Conservation (phyloP, 2,329 filamentous ascomycete genomes). For the Aspergillus oerlinghausenensis region DNA sequence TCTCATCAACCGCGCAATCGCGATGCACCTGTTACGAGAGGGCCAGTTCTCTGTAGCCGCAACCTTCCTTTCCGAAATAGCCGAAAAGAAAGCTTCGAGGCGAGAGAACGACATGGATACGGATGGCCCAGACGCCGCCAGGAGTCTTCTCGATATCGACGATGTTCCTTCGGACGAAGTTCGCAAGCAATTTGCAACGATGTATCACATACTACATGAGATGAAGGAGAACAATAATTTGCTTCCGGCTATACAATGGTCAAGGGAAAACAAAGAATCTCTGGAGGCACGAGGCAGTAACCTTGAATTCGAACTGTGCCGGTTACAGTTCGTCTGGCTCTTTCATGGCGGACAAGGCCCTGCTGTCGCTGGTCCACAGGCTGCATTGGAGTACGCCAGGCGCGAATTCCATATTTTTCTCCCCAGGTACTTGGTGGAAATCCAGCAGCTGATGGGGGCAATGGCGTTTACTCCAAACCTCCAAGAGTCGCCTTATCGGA, state of each 20-base stretch:
- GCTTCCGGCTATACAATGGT: conserved; percentile 81
- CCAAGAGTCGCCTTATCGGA: conserved; percentile 68
- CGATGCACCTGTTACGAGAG: conserved; percentile 92
- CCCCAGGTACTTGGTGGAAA: conserved; percentile 68
- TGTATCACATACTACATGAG: conserved; percentile 84
- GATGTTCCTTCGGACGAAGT: conserved; percentile 62
- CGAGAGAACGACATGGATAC: conserved; percentile 25
- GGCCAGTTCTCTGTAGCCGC: conserved; percentile 86
- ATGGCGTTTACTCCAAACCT: conserved; percentile 77
- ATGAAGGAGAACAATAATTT: conserved; percentile 69
- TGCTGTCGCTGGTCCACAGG: conserved; percentile 27
- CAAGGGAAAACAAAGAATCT: conserved; percentile 61
- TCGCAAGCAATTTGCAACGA: conserved; percentile 76
- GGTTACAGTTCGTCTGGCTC: conserved; percentile 83
- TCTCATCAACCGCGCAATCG: conserved; percentile 87
- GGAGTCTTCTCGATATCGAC: conserved; percentile 49
- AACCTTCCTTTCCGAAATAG: conserved; percentile 73
- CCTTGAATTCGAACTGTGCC: conserved; percentile 89
- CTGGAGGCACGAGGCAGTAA: conserved; percentile 83
- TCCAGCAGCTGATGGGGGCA: conserved; percentile 74
- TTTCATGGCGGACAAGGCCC: conserved; percentile 61
- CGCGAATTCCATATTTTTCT: conserved; percentile 71
- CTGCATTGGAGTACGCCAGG: conserved; percentile 71
- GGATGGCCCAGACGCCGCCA: conserved; percentile 34
- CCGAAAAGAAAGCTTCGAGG: conserved; percentile 40